These are phyloP conservation scores for Orobanche coerulescens DNA, from an alignment of 257 asterid species.

Conservation along the genomic window DNA sequence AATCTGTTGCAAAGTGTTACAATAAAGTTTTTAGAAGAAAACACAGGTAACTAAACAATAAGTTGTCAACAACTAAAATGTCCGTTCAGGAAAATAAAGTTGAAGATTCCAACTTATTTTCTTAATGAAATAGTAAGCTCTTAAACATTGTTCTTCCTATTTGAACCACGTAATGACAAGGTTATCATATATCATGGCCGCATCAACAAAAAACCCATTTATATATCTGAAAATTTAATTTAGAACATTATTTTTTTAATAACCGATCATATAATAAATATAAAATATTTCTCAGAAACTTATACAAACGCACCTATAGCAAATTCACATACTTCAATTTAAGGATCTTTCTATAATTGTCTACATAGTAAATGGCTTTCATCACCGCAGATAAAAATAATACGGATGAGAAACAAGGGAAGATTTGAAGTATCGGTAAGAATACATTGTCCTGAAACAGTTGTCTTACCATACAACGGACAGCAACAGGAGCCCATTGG, in stretches of 20 bases:
- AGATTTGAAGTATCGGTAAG: not conserved
- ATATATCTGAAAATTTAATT: not conserved
- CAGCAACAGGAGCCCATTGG: conserved; percentile 94
- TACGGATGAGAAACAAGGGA: not conserved
- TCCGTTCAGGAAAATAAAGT: not conserved
- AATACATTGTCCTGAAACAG: conserved; percentile 13
- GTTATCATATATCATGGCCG: not conserved
- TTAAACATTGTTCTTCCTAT: not conserved
- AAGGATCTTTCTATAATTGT: not conserved
- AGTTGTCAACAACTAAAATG: not conserved
- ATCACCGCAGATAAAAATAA: not conserved
- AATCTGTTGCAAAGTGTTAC: not conserved
- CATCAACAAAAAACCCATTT: not conserved
- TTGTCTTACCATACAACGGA: conserved; percentile 73
- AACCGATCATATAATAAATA: not conserved
- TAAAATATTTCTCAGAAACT: not conserved
- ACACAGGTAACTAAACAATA: not conserved
- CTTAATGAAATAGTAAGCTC: conserved; percentile 4
- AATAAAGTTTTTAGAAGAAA: not conserved
- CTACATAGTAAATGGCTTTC: not conserved
- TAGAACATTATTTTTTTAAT: not conserved
- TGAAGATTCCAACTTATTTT: not conserved
- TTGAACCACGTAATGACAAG: conserved; percentile 1
- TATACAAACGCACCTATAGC: not conserved
- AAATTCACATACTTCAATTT: not conserved